Base-by-base conservation (phyloP, 164 flowering plant genomes). In the Macadamia integrifolia region DNA sequence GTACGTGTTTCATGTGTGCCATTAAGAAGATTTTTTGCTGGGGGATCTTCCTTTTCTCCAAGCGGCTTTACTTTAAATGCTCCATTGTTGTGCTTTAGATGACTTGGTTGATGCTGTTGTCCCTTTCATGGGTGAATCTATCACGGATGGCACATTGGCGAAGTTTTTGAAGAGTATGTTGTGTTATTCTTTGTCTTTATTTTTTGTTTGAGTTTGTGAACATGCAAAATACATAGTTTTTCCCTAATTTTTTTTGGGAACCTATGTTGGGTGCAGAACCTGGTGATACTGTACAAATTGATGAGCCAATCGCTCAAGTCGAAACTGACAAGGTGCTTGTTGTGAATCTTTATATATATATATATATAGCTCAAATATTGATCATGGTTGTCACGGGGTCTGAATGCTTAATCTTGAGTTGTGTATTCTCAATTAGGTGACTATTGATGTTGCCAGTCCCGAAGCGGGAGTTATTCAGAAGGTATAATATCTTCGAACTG, bases 71-170 rank as follows among this genome's bases (percentile, higher is more conserved):
- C 1, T 17, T 42, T 50, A 56, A 30, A 8, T 55, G 28, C 17
- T 11, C 30, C 48, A 9, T 4, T 35, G 40, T 1, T 1, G 35
- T 46, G 40, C 14, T 72, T 2, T 60, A 90, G 98, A 96, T 48
- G 98, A 94, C 72, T 43, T 79, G 60, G 93, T 92, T 78, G 92
- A 94, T 68, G 98, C 89, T 65, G 95, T 94, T 80, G 98, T 94
- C 56, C 98, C 98, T 66, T 84, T 72, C 67, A 89, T 94, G 98
- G 99, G 96, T 52, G 99, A 94, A 87, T 94, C 99, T 6, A 90
- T 94, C 62, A 86, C 80, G 43, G 99, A 94, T 81, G 98, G 99
- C 56, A 94, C 97, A 48, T 69, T 94, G 61, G 98, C 99, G 31
- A 81, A 72, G n/a, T 89, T 92, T 69, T 80, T 92, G 76, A 94